A percentile compares a stretch with the other conserved stretches of the same genome.
Evolutionary conservation across 2,329 filamentous ascomycete genomes (phyloP).

Genomic region (Bipolaris sorokiniana): DNA sequence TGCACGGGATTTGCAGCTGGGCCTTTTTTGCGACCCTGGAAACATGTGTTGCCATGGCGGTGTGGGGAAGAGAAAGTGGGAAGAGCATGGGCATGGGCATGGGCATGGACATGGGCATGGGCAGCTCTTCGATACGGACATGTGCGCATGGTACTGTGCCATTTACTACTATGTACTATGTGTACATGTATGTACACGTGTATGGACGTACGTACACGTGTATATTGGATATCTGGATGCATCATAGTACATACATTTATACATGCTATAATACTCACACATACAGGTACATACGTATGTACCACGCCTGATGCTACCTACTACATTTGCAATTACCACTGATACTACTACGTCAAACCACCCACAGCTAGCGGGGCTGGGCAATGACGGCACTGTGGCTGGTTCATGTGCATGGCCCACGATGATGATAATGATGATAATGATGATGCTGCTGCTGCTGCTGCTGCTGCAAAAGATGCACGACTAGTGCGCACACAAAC

Average conservation of each 20-base stretch:
- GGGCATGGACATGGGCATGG: background rate
- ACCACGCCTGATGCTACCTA: too few species aligned
- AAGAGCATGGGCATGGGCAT: background rate
- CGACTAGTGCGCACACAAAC: constrained; percentile 16
- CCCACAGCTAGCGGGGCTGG: constrained; percentile 13
- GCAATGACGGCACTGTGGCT: constrained; percentile 20
- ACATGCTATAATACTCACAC: too few species aligned
- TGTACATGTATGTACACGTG: too few species aligned
- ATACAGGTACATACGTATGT: too few species aligned
- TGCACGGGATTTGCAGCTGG: constrained; percentile 13
- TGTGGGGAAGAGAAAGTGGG: background rate
- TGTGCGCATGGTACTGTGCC: too few species aligned
- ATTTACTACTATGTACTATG: too few species aligned
- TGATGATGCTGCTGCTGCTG: constrained; percentile 23
- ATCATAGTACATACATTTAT: too few species aligned
- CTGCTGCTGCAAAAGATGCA: constrained; percentile 24
- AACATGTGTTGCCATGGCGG: constrained; percentile 5
- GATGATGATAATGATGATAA: too few species aligned
- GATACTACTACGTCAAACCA: background rate
- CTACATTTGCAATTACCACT: too few species aligned
- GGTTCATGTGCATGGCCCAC: constrained; percentile 16
- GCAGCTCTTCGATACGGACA: too few species aligned
- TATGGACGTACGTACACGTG: too few species aligned
- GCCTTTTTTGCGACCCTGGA: background rate
- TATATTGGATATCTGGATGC: too few species aligned